These are phyloP conservation scores for Schrenkiella parvula DNA, from an alignment of 345 rosid genomes.

Conservation along the genomic window DNA sequence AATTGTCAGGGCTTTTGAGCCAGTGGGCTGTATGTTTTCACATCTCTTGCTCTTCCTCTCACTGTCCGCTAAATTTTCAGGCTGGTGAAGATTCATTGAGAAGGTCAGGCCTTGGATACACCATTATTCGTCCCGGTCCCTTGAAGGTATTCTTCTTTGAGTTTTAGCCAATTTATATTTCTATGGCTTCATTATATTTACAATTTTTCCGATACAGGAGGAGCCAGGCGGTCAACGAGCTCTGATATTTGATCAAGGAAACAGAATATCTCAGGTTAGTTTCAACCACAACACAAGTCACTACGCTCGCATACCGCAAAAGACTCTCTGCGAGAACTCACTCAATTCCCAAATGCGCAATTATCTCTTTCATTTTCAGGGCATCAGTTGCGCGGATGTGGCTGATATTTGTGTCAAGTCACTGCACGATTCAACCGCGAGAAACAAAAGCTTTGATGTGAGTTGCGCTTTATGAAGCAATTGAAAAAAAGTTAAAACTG, in stretches of 20 bases:
- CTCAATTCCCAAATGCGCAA: not conserved
- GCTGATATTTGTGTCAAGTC: slow-evolving; percentile 94
- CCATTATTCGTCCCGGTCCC: slow-evolving; percentile 93
- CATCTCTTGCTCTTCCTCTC: not conserved
- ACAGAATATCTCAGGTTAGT: slow-evolving; percentile 80
- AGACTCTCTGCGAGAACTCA: not conserved
- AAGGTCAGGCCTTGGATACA: slow-evolving; percentile 95
- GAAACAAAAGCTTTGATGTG: slow-evolving; percentile 95
- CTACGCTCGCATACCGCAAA: not conserved
- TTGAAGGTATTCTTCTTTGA: slow-evolving; percentile 48
- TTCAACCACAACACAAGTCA: not conserved
- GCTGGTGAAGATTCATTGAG: slow-evolving; percentile 93
- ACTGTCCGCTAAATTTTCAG: slow-evolving; percentile 33
- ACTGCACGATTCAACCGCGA: slow-evolving; percentile 83
- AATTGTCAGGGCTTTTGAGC: not conserved
- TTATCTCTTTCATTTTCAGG: slow-evolving; percentile 36
- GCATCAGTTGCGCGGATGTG: slow-evolving; percentile 90
- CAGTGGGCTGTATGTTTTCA: slow-evolving; percentile 6
- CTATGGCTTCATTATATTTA: not conserved
- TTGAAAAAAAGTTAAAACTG: not conserved
- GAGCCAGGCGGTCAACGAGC: slow-evolving; percentile 98
- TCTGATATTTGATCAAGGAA: slow-evolving; percentile 92
- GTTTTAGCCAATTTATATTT: not conserved
- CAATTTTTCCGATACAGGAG: slow-evolving; percentile 49
- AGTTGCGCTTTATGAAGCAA: slow-evolving; percentile 17